Percentiles rank a stretch among this genome's conserved stretches.
Evolutionary conservation across 208 protist genomes (phyloP).

Genomic region (Phytomonas francai): DNA sequence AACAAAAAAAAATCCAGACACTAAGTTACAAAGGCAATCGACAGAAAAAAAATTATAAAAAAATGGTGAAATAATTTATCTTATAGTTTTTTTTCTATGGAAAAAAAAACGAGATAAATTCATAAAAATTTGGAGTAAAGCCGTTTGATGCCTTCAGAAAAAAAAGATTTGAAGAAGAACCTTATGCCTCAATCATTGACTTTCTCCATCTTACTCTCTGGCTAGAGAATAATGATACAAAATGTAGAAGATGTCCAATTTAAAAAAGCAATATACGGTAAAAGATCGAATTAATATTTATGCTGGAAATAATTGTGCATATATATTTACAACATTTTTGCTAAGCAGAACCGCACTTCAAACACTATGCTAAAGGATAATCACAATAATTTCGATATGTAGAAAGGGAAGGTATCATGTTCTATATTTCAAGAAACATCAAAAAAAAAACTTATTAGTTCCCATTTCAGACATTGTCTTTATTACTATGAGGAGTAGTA

Average conservation of each 20-base stretch:
- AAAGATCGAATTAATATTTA: neutral
- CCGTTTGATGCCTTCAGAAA: neutral
- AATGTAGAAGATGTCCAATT: constrained; percentile 12
- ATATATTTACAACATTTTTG: neutral
- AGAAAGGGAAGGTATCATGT: neutral
- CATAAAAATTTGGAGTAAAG: neutral
- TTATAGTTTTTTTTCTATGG: neutral
- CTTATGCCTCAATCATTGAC: neutral
- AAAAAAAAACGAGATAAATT: neutral
- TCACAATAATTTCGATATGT: neutral
- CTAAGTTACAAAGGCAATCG: neutral
- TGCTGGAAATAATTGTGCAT: neutral
- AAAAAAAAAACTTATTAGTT: too few relatives aligned
- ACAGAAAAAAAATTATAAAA: constrained; percentile 13
- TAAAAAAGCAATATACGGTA: neutral
- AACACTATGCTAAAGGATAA: neutral
- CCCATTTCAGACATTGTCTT: too few relatives aligned
- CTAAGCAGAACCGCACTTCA: neutral
- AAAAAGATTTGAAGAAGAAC: neutral
- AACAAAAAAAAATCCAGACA: neutral
- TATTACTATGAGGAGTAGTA: too few relatives aligned
- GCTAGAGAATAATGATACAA: neutral
- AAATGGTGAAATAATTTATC: neutral
- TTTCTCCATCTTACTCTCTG: neutral
- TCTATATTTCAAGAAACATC: neutral